Conservation (phyloP, 345 rosid species). For the Populus simonii region DNA sequence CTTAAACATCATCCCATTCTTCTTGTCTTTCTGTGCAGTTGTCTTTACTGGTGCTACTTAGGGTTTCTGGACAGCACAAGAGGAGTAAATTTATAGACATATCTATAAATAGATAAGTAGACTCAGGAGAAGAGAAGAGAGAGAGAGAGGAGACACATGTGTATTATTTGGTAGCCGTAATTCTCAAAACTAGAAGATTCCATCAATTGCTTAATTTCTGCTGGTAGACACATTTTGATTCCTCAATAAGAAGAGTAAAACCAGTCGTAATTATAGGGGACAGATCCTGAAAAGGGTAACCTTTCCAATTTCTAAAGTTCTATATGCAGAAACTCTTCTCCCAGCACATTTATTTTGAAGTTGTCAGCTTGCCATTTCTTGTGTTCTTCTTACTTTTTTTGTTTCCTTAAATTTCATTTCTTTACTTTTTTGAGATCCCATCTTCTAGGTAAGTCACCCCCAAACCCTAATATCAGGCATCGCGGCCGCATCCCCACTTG, state of each 20-base stretch:
- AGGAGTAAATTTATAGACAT: neutral
- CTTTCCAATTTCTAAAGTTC: conserved; percentile 14
- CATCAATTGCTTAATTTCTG: conserved; percentile 3
- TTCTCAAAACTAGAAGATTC: neutral
- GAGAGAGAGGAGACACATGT: neutral
- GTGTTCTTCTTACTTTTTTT: neutral
- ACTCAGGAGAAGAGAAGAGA: neutral
- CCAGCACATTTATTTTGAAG: neutral
- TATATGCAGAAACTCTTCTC: neutral
- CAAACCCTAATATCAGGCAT: conserved; percentile 17
- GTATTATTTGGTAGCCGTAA: neutral
- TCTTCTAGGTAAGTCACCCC: neutral
- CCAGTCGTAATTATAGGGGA: conserved; percentile 13
- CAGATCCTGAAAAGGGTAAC: conserved; percentile 18
- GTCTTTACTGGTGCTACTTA: neutral
- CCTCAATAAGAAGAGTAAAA: conserved; percentile 7
- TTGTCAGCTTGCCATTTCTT: neutral
- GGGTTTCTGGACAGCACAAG: neutral
- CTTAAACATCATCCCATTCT: neutral
- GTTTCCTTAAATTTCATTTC: neutral
- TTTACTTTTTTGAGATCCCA: neutral
- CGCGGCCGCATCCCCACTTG: neutral
- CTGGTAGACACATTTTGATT: neutral
- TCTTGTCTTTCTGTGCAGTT: neutral
- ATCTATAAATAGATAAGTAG: neutral